phyloP scores from a whole-genome alignment of 495 filamentous ascomycete genomes.

The Bacidia rubella region DNA sequence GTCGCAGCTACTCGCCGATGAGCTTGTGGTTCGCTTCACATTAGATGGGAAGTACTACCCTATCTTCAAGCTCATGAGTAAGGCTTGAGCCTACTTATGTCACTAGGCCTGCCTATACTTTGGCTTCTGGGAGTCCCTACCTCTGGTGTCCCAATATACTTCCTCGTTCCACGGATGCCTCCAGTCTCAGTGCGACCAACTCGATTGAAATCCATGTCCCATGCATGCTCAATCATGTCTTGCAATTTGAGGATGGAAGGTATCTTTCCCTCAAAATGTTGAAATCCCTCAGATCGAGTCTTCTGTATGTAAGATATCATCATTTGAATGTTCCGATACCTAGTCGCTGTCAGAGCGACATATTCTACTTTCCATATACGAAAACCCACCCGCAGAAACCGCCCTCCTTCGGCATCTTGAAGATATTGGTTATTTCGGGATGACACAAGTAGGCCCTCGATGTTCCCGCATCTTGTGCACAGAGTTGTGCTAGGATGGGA shows the following conservation, averaged over 20 bases:
- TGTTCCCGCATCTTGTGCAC: conserved; percentile 49
- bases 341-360: not conserved
- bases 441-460: conserved; percentile 69
- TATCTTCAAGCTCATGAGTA: conserved; percentile 58
- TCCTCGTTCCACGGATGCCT: conserved; percentile 73
- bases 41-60: conserved; percentile 12
- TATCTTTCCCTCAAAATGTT: conserved; percentile 44
- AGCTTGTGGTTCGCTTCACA: not conserved
- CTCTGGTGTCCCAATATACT: conserved; percentile 93
- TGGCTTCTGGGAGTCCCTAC: conserved; percentile 28
- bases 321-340: conserved; percentile 93
- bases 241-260: conserved; percentile 77
- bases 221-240: conserved; percentile 78
- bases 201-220: conserved; percentile 73
- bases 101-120: conserved; percentile 8
- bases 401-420: conserved; percentile 66
- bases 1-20: not conserved
- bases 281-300: conserved; percentile 39
- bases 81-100: conserved; percentile 54
- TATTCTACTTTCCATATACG: not conserved
- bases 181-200: conserved; percentile 70
- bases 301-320: conserved; percentile 63
- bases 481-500: conserved; percentile 56
- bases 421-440: conserved; percentile 61
- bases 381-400: conserved; percentile 65